Conservation (phyloP, 805 yeast species). For the Blastobotrys attinorum region DNA sequence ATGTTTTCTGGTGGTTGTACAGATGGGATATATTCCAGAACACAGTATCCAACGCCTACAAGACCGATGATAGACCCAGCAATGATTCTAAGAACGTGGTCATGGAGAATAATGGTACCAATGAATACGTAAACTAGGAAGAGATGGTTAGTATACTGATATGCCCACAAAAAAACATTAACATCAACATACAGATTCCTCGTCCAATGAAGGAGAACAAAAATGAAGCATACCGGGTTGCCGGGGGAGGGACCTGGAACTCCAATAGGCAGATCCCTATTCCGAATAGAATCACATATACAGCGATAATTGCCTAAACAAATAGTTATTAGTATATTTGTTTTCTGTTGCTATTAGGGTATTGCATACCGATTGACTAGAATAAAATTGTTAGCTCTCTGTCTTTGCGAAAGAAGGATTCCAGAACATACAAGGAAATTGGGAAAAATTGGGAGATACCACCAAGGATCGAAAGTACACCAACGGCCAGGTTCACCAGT, state of each 20-base stretch:
- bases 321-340: too few species aligned
- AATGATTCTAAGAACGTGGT: slow-evolving; percentile 47
- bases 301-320: slow-evolving; percentile 19
- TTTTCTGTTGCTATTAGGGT: too few species aligned
- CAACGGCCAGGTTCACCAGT: slow-evolving; percentile 27
- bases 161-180: not conserved
- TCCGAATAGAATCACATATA: slow-evolving; percentile 27
- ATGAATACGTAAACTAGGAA: slow-evolving; percentile 48
- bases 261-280: slow-evolving; percentile 29
- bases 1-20: slow-evolving; percentile 77
- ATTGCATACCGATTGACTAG: slow-evolving; percentile 20
- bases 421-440: slow-evolving; percentile 19
- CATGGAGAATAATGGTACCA: slow-evolving; percentile 43
- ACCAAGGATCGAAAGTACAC: slow-evolving; percentile 22
- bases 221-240: slow-evolving; percentile 42
- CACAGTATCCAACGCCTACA: slow-evolving; percentile 52
- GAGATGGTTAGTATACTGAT: too few species aligned
- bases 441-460: slow-evolving; percentile 28
- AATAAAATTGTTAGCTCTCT: not conserved
- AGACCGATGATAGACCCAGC: slow-evolving; percentile 51
- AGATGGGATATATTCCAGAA: slow-evolving; percentile 64
- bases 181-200: slow-evolving; percentile 46
- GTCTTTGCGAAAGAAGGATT: not conserved
- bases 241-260: slow-evolving; percentile 43
- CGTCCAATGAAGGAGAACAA: slow-evolving; percentile 63